Conservation (phyloP, 140 eudicot species). For the Anethum foeniculum region DNA sequence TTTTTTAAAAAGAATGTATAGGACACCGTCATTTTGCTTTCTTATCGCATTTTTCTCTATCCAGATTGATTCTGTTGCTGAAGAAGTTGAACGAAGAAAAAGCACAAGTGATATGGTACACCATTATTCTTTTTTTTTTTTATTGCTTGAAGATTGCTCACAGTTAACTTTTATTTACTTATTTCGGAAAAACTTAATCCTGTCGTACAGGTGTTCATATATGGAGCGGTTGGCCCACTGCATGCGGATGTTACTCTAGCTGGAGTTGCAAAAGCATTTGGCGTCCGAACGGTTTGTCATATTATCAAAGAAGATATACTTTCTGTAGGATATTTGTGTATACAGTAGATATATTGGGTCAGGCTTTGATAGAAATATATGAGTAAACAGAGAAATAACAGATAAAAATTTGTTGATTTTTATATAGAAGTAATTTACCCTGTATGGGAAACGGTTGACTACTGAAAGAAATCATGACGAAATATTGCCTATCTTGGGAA, state of each 20-base stretch:
- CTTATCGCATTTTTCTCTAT: constrained; percentile 8
- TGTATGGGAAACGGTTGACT: not conserved
- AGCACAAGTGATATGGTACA: constrained; percentile 68
- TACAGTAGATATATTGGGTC: not conserved
- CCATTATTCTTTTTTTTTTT: not conserved
- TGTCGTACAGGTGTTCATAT: constrained; percentile 58
- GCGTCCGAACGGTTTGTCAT: constrained; percentile 71
- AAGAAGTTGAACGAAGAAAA: constrained; percentile 68
- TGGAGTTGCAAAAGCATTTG: constrained; percentile 96
- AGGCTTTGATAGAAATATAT: not conserved
- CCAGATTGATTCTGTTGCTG: constrained; percentile 87
- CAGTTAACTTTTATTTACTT: not conserved
- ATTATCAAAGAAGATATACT: not conserved
- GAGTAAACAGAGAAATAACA: not conserved
- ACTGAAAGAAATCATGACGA: not conserved
- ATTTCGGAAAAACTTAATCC: not conserved
- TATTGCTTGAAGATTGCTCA: not conserved
- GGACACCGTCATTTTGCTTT: not conserved
- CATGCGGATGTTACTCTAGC: constrained; percentile 80
- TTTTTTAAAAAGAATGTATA: not conserved
- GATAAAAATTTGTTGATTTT: not conserved
- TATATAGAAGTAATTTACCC: not conserved
- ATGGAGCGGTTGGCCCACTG: constrained; percentile 94
- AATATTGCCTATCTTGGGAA: no score
- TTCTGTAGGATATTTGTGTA: not conserved